phyloP scores from a whole-genome alignment of 768 basidiomycete species.

The Daedalea quercina region DNA sequence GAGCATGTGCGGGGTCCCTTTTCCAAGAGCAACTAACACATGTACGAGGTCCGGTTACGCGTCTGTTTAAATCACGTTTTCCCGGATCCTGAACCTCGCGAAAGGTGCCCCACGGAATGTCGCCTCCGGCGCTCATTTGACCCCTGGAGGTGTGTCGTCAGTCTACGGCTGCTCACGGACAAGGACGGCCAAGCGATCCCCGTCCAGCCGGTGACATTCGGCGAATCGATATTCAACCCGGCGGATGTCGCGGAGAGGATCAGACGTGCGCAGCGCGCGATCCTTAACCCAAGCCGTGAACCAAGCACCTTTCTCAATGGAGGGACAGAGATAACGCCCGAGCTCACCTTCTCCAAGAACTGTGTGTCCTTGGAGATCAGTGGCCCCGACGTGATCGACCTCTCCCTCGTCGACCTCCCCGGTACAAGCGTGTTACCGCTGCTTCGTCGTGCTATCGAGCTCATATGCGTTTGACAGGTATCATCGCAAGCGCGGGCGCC shows the following conservation, averaged over 20 bases:
- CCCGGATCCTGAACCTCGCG: background rate
- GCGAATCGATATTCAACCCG: slow-evolving; percentile 40
- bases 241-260: slow-evolving; percentile 58
- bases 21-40: slow-evolving; percentile 65
- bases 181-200: slow-evolving; percentile 25
- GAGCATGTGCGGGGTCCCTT: slow-evolving; percentile 65
- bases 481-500: slow-evolving; percentile 37
- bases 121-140: slow-evolving; percentile 19
- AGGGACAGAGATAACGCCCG: slow-evolving; percentile 6
- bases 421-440: slow-evolving; percentile 26
- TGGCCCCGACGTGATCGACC: slow-evolving; percentile 24
- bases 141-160: slow-evolving; percentile 29
- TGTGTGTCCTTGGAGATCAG: slow-evolving; percentile 22
- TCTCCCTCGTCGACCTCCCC: slow-evolving; percentile 28
- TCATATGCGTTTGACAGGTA: slow-evolving; percentile 52
- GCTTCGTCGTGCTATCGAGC: slow-evolving; percentile 60
- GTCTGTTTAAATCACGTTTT: background rate
- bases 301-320: slow-evolving; percentile 31
- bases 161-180: slow-evolving; percentile 24
- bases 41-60: slow-evolving; percentile 61
- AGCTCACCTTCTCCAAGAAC: slow-evolving; percentile 24
- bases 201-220: slow-evolving; percentile 21
- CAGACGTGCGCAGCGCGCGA: slow-evolving; percentile 56
- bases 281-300: slow-evolving; percentile 47
- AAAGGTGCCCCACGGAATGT: slow-evolving; percentile 33